A percentile compares a stretch with the other conserved stretches of the same genome.
Conservation (phyloP, 2,329 filamentous ascomycete species). For the Akanthomyces muscarius region DNA sequence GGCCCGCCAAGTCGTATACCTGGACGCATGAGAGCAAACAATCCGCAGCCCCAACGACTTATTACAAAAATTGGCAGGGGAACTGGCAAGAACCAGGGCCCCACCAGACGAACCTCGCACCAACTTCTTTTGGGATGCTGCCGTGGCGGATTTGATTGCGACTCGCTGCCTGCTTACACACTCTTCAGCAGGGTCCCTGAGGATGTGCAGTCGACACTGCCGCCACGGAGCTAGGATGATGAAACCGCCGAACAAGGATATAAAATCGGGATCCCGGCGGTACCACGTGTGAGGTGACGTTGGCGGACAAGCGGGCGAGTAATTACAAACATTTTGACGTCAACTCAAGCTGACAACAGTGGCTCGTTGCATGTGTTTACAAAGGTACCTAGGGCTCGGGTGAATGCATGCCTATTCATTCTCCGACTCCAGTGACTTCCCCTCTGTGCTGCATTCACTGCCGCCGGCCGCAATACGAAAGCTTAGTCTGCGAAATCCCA, state of each 20-base stretch:
- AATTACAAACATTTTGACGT: neutral
- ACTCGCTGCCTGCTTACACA: neutral
- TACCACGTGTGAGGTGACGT: slow-evolving; percentile 8
- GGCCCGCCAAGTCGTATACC: neutral
- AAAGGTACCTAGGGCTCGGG: too few species aligned
- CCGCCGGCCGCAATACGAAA: neutral
- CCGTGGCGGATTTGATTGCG: neutral
- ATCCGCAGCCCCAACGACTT: neutral
- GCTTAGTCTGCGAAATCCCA: neutral
- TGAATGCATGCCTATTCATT: too few species aligned
- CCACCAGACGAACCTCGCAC: slow-evolving; percentile 1
- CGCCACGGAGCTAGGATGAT: slow-evolving; percentile 9
- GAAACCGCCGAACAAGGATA: slow-evolving; percentile 10
- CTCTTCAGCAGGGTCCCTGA: neutral
- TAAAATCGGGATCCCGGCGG: neutral
- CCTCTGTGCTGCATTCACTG: too few species aligned
- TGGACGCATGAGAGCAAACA: neutral
- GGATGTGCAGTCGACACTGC: slow-evolving; percentile 3
- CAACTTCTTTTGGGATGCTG: neutral
- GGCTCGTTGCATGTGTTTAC: too few species aligned
- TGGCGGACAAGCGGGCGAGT: neutral
- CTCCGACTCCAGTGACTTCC: too few species aligned
- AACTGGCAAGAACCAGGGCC: neutral
- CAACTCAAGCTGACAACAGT: neutral
- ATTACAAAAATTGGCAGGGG: neutral